Evolutionary conservation across 2,329 filamentous ascomycete genomes (phyloP).

Genomic region (Conoideocrella luteorostrata): DNA sequence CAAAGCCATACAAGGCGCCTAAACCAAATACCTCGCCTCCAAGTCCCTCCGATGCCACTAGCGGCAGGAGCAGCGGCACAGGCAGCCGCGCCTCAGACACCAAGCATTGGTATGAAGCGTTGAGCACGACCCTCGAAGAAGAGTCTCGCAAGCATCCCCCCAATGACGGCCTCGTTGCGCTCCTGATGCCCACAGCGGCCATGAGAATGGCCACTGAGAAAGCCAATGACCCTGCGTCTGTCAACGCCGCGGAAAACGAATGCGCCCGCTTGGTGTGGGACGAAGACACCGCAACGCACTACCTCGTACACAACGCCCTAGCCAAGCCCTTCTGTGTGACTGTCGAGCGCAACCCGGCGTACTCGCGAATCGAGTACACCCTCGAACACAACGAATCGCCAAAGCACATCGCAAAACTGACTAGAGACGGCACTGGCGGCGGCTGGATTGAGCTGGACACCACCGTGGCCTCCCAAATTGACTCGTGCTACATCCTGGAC

Average conservation of each 20-base stretch:
- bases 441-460: slow-evolving; percentile 59
- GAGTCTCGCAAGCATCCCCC: slow-evolving; percentile 45
- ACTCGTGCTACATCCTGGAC: slow-evolving; percentile 56
- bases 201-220: slow-evolving; percentile 57
- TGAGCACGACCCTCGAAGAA: slow-evolving; percentile 53
- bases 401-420: slow-evolving; percentile 53
- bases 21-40: slow-evolving; percentile 14
- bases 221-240: slow-evolving; percentile 51
- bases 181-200: slow-evolving; percentile 61
- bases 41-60: slow-evolving; percentile 18
- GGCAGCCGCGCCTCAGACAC: slow-evolving; percentile 25
- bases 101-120: slow-evolving; percentile 51
- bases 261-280: slow-evolving; percentile 68
- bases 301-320: slow-evolving; percentile 57
- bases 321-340: slow-evolving; percentile 58
- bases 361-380: slow-evolving; percentile 56
- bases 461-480: slow-evolving; percentile 50
- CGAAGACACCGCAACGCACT: slow-evolving; percentile 51
- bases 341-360: slow-evolving; percentile 51
- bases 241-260: slow-evolving; percentile 60
- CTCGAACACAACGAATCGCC: slow-evolving; percentile 60
- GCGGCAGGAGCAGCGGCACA: slow-evolving; percentile 15
- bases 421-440: slow-evolving; percentile 51
- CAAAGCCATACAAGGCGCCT: slow-evolving; percentile 46
- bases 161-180: slow-evolving; percentile 58